Evolutionary conservation across 805 yeast genomes (phyloP), one percentile per base, ranked within the genome.

Genomic region (Saturnispora hagleri): DNA sequence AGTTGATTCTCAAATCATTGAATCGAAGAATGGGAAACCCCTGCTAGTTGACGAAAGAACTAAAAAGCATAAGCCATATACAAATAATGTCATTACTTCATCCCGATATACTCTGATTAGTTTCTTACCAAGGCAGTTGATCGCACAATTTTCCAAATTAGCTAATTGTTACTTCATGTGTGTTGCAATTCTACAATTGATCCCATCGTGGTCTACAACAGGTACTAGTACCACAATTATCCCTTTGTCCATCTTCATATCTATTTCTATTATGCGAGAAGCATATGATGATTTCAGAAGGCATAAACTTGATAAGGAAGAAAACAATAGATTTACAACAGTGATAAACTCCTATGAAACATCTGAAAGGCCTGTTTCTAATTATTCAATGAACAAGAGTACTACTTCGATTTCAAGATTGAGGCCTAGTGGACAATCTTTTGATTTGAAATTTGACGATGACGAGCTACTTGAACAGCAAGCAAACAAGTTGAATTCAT

Each of bases 171-270:
- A 93, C 66, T 93, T 93, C 68, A 70, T 93, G 77, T 74, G 82
- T 3, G 93, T 93, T 17, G 90, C 98, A 2, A 85, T 93, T 55
- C 72, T 93, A 73, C 99, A 93, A 65, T 83, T 91, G 90, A 84
- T 93, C 46, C 98, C 99, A 0, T 80, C 89, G 2, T 93, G 97
- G 97, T 88, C 97, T 1, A 89, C 99, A 5, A 93, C 99, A 0
- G 99, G 98, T 54, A 85, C 89, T 12, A 89, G 81, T 63, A 93
- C 98, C 3, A 93, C 99, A 2, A 91, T 93, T 59, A 76, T 90
- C 41, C 98, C 99, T 2, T 73, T 93, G 52, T 70, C 83, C 66
- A 77, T 93, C 5, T 93, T 93, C 66, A 87, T 93, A 69, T 73
- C 88, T 7, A 86, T 93, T 27, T 88, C 98, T 0, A 89, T 91